Base-by-base conservation (phyloP, 202 grass and related monocot species). In the Carex sylvatica region DNA sequence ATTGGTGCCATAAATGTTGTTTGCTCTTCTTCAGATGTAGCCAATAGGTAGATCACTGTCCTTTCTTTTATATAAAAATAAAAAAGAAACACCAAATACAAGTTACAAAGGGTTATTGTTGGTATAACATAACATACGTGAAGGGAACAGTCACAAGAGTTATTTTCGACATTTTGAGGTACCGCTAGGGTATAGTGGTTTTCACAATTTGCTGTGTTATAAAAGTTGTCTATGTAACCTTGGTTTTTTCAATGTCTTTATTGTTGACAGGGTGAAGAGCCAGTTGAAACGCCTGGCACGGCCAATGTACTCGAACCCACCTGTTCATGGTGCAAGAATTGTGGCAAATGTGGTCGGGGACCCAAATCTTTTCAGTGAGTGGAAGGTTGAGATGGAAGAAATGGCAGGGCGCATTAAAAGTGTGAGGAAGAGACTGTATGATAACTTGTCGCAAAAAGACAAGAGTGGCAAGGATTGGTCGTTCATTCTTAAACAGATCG, bases 381-480 rank as follows among this genome's bases (percentile, higher is more conserved):
- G 95, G 92, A 98, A 98, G 7, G 70, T 88, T 63, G 95, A 98
- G 86, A 98, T 98, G 95, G 86, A 87, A 74, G n/a, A 88, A 79
- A 93, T 98, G 95, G 95, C 92, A 10, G 95, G 92, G n/a, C 90
- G 95, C 49, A 98, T 98, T 79, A 98, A 95, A 82, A 90, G 90
- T 79, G 95, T 98, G 31, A 89, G 95, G 63, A 87, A 95, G 67
- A 95, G 81, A 83, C 91, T 98, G 60, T 93, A 93, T 24, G 86
- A 90, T 40, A 88, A 87, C 65, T 88, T 98, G 53, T 90, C 87
- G 13, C 82, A 85, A 0, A 98, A 93, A 78, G 95, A 98, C 54
- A 79, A 93, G 33, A 91, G 86, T 67, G 95, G 90, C 53, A 98
- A 98, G 80, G 95, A 95, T 67, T 98, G 92, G 95, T 98, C 92